Evolutionary conservation across 2,329 filamentous ascomycete genomes (phyloP), one percentile per base, ranked within the genome.

Genomic region (Fusarium longipes): DNA sequence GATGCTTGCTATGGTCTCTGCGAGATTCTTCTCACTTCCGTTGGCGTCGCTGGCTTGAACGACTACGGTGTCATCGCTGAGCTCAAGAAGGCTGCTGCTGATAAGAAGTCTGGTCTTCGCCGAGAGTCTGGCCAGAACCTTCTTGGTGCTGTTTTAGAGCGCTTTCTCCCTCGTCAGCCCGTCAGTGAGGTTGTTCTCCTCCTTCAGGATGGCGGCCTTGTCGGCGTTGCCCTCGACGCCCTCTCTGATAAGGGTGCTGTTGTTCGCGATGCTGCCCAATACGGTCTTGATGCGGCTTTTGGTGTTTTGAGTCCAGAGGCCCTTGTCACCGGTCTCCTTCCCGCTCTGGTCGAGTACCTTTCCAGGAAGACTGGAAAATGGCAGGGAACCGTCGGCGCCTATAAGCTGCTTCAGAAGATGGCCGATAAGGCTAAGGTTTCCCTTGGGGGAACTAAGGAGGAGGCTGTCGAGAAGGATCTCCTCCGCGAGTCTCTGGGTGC

Each of bases 61-160:
- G 73, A 81, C 47, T 88, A 87, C 74, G 84, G 84, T 67, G 76
- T 89, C 68, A 74, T 88, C 27, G 77, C 81, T 72, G 84, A 87
- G 76, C 68, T 88, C 65, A 86, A 84, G 76, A 87, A 97, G 84
- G 93, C 92, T 35, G 93, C 95, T 6, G 82, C 85, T 72, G 93
- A 98, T 82, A 99, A 98, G 89, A 99, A 99, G 85, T 94, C 90
- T 79, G 91, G 91, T 17, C 86, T 91, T 36, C 88, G 87, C 72
- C 87, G 95, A 73, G 96, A 99, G 82, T 93, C 93, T 75, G 91
- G 94, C 69, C 96, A 98, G 88, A 96, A 97, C 78, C 90, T 97
- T 39, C 86, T 98, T 24, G 96, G 96, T 57, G 95, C 96, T 54
- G 84, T 99, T 44, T 95, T 98, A 74, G 96, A 99, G 83, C 89